Percentiles rank a stretch among this genome's conserved stretches.
Conservation (phyloP, 345 rosid genomes). For the Aquilaria yunnanensis region DNA sequence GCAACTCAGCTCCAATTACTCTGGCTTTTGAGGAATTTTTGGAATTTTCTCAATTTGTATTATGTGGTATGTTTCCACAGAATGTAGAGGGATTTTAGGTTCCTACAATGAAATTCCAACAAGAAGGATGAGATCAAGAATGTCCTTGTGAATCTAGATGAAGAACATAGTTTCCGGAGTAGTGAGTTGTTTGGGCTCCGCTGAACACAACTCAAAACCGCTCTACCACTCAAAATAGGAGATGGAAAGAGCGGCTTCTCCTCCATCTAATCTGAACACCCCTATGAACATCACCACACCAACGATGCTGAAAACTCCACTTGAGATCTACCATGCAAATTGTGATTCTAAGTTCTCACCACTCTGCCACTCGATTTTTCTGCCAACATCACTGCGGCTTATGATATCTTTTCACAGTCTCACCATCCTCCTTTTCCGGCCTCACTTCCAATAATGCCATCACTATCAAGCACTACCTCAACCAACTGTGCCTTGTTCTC, state of each 20-base stretch:
- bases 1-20: no score
- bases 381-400: constrained; percentile 41
- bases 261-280: constrained; percentile 25
- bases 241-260: constrained; percentile 35
- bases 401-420: constrained; percentile 34
- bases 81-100: no score
- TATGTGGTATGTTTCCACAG: no score
- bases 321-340: constrained; percentile 17
- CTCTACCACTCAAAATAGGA: no score
- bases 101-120: no score
- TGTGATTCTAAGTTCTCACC: constrained; percentile 48
- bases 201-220: no score
- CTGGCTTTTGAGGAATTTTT: no score
- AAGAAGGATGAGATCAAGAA: no score
- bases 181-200: no score
- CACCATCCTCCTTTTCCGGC: constrained; percentile 30
- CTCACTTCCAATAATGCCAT: constrained; percentile 16
- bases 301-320: constrained; percentile 11
- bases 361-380: constrained; percentile 58
- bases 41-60: no score
- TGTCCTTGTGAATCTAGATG: no score
- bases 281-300: constrained; percentile 18
- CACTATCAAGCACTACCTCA: constrained; percentile 54
- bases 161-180: no score
- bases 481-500: constrained; percentile 62